phyloP scores from a whole-genome alignment of 129 eudicot genomes.

The Arctium lappa region DNA sequence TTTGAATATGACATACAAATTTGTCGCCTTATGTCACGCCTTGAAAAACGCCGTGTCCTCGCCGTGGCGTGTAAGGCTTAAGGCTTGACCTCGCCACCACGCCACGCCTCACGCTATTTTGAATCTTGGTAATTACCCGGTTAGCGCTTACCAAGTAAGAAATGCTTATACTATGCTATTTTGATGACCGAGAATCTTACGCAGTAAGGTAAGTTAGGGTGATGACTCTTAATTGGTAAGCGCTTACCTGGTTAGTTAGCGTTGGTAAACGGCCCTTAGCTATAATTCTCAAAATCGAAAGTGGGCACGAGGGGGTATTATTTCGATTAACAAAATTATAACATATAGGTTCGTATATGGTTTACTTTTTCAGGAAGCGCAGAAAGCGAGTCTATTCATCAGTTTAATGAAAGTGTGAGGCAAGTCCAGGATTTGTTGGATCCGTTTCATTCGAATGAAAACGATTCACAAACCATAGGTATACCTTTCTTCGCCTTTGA shows the following conservation, averaged over 20 bases:
- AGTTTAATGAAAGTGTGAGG: conserved; percentile 33
- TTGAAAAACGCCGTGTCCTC: too few relatives aligned
- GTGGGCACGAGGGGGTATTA: background rate
- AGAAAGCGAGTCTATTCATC: conserved; percentile 23
- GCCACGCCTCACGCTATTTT: too few relatives aligned
- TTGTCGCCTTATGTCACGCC: too few relatives aligned
- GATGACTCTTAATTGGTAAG: background rate
- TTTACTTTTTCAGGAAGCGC: conserved; percentile 23
- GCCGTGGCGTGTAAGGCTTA: too few relatives aligned
- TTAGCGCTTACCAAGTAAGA: too few relatives aligned
- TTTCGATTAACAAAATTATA: background rate
- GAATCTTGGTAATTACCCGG: too few relatives aligned
- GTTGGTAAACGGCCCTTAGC: too few relatives aligned
- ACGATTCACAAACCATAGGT: conserved; percentile 29
- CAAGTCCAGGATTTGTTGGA: conserved; percentile 27
- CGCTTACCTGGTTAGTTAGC: background rate
- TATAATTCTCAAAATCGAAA: too few relatives aligned
- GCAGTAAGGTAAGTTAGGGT: background rate
- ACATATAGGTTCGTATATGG: background rate
- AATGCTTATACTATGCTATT: too few relatives aligned
- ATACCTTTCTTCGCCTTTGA: conserved; percentile 44
- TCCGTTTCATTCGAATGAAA: conserved; percentile 16
- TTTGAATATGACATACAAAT: too few relatives aligned
- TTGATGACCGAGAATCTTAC: background rate
- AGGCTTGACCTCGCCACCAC: too few relatives aligned